phyloP scores from a whole-genome alignment of 1,284 basidiomycete genomes.

The Trichosporon faecale region DNA sequence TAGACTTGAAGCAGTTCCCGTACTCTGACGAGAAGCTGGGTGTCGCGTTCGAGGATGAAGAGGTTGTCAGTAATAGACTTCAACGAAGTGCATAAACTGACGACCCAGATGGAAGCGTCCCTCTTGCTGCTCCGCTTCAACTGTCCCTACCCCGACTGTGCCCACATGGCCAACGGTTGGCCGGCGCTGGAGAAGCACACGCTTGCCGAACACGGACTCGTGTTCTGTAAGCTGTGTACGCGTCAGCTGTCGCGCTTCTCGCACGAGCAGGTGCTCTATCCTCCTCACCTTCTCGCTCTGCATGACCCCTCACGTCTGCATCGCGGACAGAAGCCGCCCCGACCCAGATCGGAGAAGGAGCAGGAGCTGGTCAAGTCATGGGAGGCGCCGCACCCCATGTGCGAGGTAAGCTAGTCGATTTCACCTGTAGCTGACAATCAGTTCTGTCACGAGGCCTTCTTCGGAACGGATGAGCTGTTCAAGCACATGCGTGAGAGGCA shows the following conservation, averaged over 20 bases:
- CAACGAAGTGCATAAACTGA: background rate
- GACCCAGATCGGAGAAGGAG: slow-evolving; percentile 42
- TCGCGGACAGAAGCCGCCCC: slow-evolving; percentile 51
- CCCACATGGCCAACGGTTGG: slow-evolving; percentile 83
- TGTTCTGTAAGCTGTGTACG: slow-evolving; percentile 87
- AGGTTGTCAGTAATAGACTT: slow-evolving; percentile 58
- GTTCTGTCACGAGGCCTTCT: slow-evolving; percentile 88
- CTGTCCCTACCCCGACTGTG: slow-evolving; percentile 75
- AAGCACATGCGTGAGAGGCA: slow-evolving; percentile 89
- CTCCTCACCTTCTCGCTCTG: slow-evolving; percentile 63
- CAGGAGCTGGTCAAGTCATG: slow-evolving; percentile 46
- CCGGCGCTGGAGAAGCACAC: slow-evolving; percentile 70
- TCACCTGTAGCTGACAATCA: slow-evolving; percentile 50
- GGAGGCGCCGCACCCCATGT: slow-evolving; percentile 54
- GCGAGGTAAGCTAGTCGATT: slow-evolving; percentile 55
- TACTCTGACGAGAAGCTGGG: slow-evolving; percentile 73
- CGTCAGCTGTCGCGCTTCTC: slow-evolving; percentile 89
- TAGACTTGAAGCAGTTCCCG: slow-evolving; percentile 50
- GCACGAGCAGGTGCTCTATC: slow-evolving; percentile 88
- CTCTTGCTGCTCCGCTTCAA: slow-evolving; percentile 85
- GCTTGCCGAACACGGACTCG: slow-evolving; percentile 61
- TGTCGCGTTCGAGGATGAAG: slow-evolving; percentile 83
- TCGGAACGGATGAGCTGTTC: slow-evolving; percentile 87
- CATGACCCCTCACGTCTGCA: slow-evolving; percentile 74
- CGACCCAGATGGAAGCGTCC: slow-evolving; percentile 74